A percentile compares a stretch with the other conserved stretches of the same genome.
Conservation (phyloP, 441 rosid species). For the Corymbia calophylla region DNA sequence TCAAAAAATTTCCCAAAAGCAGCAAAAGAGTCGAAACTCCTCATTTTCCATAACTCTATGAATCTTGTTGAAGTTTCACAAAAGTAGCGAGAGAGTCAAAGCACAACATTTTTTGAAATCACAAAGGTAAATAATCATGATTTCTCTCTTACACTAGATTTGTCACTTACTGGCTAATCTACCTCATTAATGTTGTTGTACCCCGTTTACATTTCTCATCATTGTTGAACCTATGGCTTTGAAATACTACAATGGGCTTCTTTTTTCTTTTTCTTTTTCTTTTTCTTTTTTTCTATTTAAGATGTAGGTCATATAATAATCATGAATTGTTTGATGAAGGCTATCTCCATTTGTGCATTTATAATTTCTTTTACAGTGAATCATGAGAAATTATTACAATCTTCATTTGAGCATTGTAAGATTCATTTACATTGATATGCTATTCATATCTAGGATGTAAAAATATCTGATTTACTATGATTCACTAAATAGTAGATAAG, state of each 20-base stretch:
- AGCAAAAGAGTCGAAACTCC: not conserved
- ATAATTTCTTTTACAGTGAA: not conserved
- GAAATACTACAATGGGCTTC: not conserved
- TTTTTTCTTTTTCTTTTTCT: rapidly evolving
- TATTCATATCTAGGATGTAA: not conserved
- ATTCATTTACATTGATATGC: not conserved
- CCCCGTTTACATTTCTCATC: not conserved
- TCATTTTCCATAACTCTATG: not conserved
- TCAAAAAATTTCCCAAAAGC: not conserved
- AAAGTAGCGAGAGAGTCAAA: not conserved
- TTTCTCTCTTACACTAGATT: not conserved
- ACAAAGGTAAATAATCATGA: no score
- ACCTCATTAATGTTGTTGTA: not conserved
- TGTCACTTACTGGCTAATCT: rapidly evolving
- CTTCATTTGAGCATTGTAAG: not conserved
- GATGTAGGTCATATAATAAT: not conserved
- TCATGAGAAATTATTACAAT: not conserved
- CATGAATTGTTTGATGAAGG: not conserved
- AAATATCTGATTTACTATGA: rapidly evolving
- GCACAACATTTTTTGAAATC: not conserved
- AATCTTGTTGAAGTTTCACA: not conserved
- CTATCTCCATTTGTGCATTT: not conserved
- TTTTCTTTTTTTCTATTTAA: no score
- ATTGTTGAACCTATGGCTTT: not conserved
- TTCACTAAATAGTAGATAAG: not conserved